Percentiles rank a stretch among this genome's conserved stretches.
phyloP scores from a whole-genome alignment of 2,329 filamentous ascomycete genomes.

The Apiospora pterosperma region DNA sequence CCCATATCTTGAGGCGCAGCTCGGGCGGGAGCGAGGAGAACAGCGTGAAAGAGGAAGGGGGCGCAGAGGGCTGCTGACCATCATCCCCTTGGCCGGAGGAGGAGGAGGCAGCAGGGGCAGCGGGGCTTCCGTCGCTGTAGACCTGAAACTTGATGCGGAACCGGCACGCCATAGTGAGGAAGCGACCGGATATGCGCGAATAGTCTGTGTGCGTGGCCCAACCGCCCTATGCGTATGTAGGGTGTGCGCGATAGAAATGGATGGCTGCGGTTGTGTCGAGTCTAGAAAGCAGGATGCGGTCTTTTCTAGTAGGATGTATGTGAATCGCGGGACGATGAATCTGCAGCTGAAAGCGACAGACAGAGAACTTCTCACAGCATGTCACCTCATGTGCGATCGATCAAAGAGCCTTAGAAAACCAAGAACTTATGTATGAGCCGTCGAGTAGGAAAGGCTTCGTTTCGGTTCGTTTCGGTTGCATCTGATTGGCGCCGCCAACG shows the following conservation, averaged over 20 bases:
- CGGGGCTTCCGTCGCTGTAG: neutral
- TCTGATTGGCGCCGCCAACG: neutral
- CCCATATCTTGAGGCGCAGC: conserved; percentile 47
- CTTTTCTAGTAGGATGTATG: too few relatives aligned
- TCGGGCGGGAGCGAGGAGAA: conserved; percentile 43
- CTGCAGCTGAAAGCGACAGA: too few relatives aligned
- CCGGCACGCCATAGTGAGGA: neutral
- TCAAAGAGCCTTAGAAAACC: too few relatives aligned
- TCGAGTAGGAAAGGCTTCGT: neutral
- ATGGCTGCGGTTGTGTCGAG: too few relatives aligned
- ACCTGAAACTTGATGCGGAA: conserved; percentile 3
- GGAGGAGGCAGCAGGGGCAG: neutral
- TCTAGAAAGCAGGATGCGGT: too few relatives aligned
- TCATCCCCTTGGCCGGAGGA: neutral
- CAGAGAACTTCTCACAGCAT: too few relatives aligned
- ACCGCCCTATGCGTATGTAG: too few relatives aligned
- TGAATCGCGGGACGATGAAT: too few relatives aligned
- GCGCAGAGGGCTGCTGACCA: neutral
- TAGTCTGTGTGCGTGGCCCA: neutral
- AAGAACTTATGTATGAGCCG: neutral
- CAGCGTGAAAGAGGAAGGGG: conserved; percentile 15
- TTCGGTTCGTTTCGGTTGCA: too few relatives aligned
- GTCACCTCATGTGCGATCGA: too few relatives aligned
- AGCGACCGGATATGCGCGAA: neutral
- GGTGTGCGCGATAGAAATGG: too few relatives aligned